These are phyloP conservation scores for Leishmania arabica DNA, from an alignment of 208 protist genomes.

Conservation along the genomic window DNA sequence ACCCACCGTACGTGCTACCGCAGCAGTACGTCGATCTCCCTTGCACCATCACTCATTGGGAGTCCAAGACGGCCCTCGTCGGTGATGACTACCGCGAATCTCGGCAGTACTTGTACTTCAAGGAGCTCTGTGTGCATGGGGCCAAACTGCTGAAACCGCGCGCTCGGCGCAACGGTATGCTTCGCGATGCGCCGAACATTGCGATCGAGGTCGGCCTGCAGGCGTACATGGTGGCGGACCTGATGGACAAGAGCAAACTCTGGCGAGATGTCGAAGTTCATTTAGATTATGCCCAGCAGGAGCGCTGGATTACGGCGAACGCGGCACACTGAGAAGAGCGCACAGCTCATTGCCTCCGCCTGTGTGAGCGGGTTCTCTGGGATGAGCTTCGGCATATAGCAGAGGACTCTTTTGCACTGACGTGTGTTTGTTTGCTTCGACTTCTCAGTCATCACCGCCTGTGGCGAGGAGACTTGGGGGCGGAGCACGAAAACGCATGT, in stretches of 20 bases:
- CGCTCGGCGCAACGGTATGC: conserved; percentile 24
- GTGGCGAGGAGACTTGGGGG: neutral
- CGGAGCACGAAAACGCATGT: neutral
- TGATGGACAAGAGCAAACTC: conserved; percentile 67
- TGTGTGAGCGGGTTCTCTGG: neutral
- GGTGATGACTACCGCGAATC: conserved; percentile 68
- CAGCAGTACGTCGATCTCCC: conserved; percentile 77
- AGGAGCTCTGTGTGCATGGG: conserved; percentile 82
- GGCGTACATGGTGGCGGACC: conserved; percentile 65
- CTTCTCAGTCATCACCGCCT: neutral
- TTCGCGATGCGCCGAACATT: conserved; percentile 62
- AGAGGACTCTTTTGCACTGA: neutral
- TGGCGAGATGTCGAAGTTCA: conserved; percentile 77
- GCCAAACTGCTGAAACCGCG: conserved; percentile 58
- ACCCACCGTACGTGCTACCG: conserved; percentile 86
- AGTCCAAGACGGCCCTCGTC: conserved; percentile 84
- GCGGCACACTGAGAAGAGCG: conserved; percentile 41
- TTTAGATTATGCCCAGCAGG: conserved; percentile 73
- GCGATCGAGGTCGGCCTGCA: conserved; percentile 82
- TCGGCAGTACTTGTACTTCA: conserved; percentile 84
- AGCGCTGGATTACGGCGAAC: conserved; percentile 77
- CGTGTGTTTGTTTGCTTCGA: neutral
- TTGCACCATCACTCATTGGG: conserved; percentile 66
- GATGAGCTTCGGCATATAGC: neutral
- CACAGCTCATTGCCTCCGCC: neutral